Evolutionary conservation across 2,329 filamentous ascomycete species (phyloP), one percentile per base, ranked within the genome.

Genomic region (Stagonosporopsis cucurbitacearum): DNA sequence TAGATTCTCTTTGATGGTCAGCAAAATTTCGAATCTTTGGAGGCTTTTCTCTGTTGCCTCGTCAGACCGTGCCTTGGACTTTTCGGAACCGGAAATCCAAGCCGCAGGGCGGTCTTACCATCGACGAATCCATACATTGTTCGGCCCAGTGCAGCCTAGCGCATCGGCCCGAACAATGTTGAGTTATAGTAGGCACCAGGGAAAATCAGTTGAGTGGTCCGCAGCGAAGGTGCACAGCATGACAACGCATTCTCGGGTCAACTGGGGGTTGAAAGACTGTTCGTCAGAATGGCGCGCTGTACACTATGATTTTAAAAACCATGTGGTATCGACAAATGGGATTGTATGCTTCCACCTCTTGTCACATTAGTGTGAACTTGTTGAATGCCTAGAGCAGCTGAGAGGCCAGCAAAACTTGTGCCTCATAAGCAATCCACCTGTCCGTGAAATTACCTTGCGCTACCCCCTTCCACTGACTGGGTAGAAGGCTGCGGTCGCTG

Each of bases 181-280:
- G 22, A 12, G 7, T 30, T 30, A 12, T 1, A 30, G 26, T 30
- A 17, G 35, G 28, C 8, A 23, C 13, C n/a, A 42, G 20, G 26
- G 42, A 36, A 6, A 41, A 26, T 26, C 25, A 20, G 43, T 36
- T 42, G 37, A 42, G 42, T 19, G 33, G 32, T 45, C 39, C 35
- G 51, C 51, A 48, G 44, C 37, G 25, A 19, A 19, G 13, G 22
- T 33, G 26, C 26, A 55, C 40, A 50, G 35, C 46, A 55, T 22
- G 20, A 35, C 51, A 47, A 22, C 39, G 35, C 35, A 54, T 13
- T 40, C 45, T 41, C 35, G 12, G 40, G 33, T 50, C 33, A 45
- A 25, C 13, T 45, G 8, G n/a, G 22, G 37, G 25, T 37, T 19
- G 15, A 33, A 45, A 22, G n/a, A 26, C 40, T 30, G 35, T 50